Conservation (phyloP, 208 protist genomes). For the Leishmania turanica region DNA sequence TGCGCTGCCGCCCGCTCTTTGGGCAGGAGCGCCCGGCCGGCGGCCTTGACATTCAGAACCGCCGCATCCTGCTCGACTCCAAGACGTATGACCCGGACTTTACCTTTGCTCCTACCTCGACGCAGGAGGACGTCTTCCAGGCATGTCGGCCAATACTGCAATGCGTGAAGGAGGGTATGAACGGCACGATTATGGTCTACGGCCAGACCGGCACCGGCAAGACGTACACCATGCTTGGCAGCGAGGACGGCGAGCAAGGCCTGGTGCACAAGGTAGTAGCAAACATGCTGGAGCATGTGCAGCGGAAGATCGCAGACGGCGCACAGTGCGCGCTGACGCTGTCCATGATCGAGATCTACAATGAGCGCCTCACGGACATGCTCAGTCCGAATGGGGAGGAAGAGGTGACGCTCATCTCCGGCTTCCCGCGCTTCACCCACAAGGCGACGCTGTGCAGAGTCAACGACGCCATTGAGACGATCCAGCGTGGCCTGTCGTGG, state of each 20-base stretch:
- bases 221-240: constrained; percentile 96
- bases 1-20: constrained; percentile 84
- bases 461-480: constrained; percentile 75
- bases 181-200: constrained; percentile 95
- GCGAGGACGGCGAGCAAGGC: constrained; percentile 48
- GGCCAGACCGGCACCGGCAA: constrained; percentile 96
- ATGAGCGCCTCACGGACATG: constrained; percentile 92
- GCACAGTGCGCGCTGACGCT: constrained; percentile 87
- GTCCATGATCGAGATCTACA: constrained; percentile 95
- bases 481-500: constrained; percentile 67
- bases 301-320: constrained; percentile 81
- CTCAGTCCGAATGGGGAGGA: constrained; percentile 77
- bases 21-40: constrained; percentile 72
- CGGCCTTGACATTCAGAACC: constrained; percentile 77
- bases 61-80: constrained; percentile 85
- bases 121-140: constrained; percentile 88
- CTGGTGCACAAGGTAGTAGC: constrained; percentile 93
- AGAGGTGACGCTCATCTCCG: constrained; percentile 83
- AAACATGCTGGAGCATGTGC: constrained; percentile 91
- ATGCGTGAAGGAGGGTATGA: constrained; percentile 89
- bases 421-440: constrained; percentile 75
- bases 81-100: constrained; percentile 93
- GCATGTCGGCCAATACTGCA: constrained; percentile 86
- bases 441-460: constrained; percentile 74
- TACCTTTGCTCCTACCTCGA: constrained; percentile 64